Evolutionary conservation across 495 filamentous ascomycete species (phyloP).

Genomic region (Immersiella caudata): DNA sequence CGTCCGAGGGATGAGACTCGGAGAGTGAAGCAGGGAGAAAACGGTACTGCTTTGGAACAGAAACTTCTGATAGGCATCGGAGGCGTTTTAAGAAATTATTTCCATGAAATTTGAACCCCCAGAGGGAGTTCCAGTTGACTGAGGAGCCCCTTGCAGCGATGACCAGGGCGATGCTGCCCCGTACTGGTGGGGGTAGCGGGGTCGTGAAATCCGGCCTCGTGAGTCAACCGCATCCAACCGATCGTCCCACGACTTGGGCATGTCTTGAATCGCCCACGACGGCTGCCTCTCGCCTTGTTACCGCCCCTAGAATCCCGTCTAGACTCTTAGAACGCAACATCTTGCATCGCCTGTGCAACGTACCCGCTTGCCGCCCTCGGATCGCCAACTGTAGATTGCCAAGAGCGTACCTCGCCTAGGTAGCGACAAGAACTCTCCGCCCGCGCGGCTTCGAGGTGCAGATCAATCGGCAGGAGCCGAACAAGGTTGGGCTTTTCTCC

Average conservation of each 20-base stretch:
- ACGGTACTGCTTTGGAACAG: neutral
- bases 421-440: neutral
- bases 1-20: neutral
- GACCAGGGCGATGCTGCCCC: neutral
- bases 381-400: neutral
- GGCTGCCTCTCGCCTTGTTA: neutral
- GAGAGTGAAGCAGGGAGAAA: neutral
- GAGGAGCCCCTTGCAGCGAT: neutral
- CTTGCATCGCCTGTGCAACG: neutral
- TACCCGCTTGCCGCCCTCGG: neutral
- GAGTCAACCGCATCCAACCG: conserved; percentile 19
- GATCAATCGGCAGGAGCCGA: neutral
- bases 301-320: neutral
- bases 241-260: neutral
- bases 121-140: too few species aligned
- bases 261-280: neutral
- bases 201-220: neutral
- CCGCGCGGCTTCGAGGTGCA: neutral
- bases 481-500: conserved; percentile 23
- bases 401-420: neutral
- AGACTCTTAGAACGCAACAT: neutral
- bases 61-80: neutral
- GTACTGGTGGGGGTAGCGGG: conserved; percentile 16
- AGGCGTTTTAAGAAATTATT: neutral
- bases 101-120: neutral